Base-by-base conservation (phyloP, 805 yeast genomes). In the Ogataea allantospora region DNA sequence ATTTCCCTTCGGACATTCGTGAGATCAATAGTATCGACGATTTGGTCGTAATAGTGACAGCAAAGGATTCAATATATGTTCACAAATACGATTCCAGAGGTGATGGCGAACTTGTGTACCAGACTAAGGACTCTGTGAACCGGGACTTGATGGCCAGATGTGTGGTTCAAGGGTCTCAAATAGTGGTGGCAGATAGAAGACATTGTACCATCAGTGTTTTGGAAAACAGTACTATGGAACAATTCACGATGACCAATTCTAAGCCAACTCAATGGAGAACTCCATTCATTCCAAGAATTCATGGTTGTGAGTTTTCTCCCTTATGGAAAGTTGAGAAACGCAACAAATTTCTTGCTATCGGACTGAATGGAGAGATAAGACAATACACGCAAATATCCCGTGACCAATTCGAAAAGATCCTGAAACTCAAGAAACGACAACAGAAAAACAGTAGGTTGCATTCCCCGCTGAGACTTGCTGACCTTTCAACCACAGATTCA, bases 291-390 rank as follows among this genome's bases (percentile, higher is more conserved):
- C 70, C 70, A 2, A 54, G 62, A 40, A 20, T 68, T 2, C 29
- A 31, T 3, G 29, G 34, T 19, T 61, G 68, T 37, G 36, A 47
- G 1, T 51, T 65, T 18, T 30, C 33, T 1, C 65, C 71, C 1
- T 38, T 53, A 13, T 68, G 73, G 72, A n/a, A 9, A 6, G 19
- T 15, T 1, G 5, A n/a, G 6, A 13, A 10, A 8, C 3, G 6
- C 10, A 28, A 20, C 17, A 40, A 32, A 26, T 53, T 60, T 29
- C 30, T 62, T 12, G 48, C 65, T 9, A 58, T 63, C 38, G 73
- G 73, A 1, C 26, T 68, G 12, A 57, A 62, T 27, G 74, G 75
- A 3, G 69, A 65, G 27, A 40, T 67, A 6, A 49, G 53, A 8
- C 10, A 60, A 2, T 65, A 41, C 26, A 40, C 46, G 4, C 27